Base-by-base conservation (phyloP, 441 rosid genomes). In the Omphalea diandra region DNA sequence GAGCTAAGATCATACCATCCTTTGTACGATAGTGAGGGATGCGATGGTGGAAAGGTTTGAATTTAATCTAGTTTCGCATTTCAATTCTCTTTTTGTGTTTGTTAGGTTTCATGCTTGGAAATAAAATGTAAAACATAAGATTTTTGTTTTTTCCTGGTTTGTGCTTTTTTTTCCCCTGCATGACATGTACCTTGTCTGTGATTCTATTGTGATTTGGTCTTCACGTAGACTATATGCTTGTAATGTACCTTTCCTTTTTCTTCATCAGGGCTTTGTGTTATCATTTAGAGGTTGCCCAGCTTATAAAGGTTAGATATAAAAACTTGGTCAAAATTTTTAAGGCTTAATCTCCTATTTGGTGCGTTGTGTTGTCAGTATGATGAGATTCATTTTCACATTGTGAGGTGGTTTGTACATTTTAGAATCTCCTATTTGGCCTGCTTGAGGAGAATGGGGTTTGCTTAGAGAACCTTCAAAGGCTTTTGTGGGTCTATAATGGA, bases 41-140 rank as follows among this genome's bases (percentile, higher is more conserved):
- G 43, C 47, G 43, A 65, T 47, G 29, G 32, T 46, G 55, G 40
- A 65, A 65, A 47, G 68, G 56, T 65, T 63, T 17, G 29, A 46
- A 46, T 65, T 11, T 47, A 31, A 29, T 2, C 17, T 43, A n/a
- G 46, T 47, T 47, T n/a, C 0, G 5, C 17, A n/a, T 31, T 32
- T 18, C 17, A 27, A 63, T 31, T 26, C 7, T 47, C 31, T n/a
- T 15, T 18, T 63, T 63, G 35, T 6, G 7, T 46, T 11, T 41
- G 20, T 14, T 22, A 31, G 24, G n/a, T 35, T 8, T 38, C 22
- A 59, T n/a, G n/a, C 38, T 44, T 10, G 33, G 11, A 62, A 24
- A 4, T 14, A 63, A 38, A 17, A 32, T 8, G 32, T 31, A 15
- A 31, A 31, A 5, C n/a, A n/a, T 6, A 18, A 24, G 38, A 57